phyloP scores from a whole-genome alignment of 371 early-diverging fungal species.

The Gilbertella persicaria region DNA sequence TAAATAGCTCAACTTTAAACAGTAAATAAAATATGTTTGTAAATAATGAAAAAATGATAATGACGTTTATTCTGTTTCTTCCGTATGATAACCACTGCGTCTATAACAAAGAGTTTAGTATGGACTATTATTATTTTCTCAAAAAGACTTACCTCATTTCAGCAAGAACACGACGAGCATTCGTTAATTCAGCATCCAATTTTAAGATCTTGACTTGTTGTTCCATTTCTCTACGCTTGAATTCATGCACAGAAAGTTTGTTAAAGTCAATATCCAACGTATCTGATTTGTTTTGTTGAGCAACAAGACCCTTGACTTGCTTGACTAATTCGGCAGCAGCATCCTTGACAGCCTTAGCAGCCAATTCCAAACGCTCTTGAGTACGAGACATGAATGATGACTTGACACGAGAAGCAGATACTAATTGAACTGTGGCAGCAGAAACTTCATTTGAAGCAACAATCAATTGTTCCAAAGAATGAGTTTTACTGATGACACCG shows the following conservation, averaged over 20 bases:
- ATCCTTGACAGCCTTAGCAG: constrained; percentile 91
- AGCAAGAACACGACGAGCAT: constrained; percentile 85
- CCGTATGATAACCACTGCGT: constrained; percentile 54
- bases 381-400: constrained; percentile 88
- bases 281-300: constrained; percentile 56
- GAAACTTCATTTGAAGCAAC: constrained; percentile 96
- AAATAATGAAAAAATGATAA: no score
- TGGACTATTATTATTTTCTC: constrained; percentile 28
- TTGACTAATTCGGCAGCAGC: constrained; percentile 91
- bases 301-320: constrained; percentile 87
- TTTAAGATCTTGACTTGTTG: constrained; percentile 96
- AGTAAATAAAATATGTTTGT: no score
- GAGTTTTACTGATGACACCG: constrained; percentile 90
- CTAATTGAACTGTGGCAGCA: constrained; percentile 96
- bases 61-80: constrained; percentile 38
- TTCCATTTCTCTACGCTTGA: constrained; percentile 95
- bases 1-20: no score
- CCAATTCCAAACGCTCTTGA: constrained; percentile 88
- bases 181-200: constrained; percentile 87
- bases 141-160: constrained; percentile 89
- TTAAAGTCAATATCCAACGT: constrained; percentile 68
- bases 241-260: constrained; percentile 85
- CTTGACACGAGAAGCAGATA: constrained; percentile 96
- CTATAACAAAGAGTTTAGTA: constrained; percentile 14
- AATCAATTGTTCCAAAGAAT: constrained; percentile 90